Conservation (phyloP, 75 land plant species). For the Isoetes taiwanensis region DNA sequence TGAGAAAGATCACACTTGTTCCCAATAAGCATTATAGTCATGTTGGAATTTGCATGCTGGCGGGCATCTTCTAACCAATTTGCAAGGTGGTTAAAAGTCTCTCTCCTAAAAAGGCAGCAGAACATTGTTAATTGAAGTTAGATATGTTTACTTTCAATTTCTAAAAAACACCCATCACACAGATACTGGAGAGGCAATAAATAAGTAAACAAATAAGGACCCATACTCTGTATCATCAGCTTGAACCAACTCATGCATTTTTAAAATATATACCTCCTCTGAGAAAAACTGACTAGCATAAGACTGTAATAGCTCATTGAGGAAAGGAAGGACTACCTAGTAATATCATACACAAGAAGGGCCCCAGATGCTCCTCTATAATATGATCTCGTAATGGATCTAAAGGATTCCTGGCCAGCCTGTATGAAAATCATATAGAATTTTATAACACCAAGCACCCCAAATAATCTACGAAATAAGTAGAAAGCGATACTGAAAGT, state of each 20-base stretch:
- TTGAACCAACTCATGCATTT: too few relatives aligned
- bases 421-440: constrained; percentile 12
- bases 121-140: neutral
- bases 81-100: constrained; percentile 88
- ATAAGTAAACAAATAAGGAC: too few relatives aligned
- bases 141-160: too few relatives aligned
- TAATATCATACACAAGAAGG: constrained; percentile 58
- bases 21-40: constrained; percentile 94
- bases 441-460: neutral
- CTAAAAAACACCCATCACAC: too few relatives aligned
- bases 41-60: constrained; percentile 91
- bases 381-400: constrained; percentile 67
- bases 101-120: constrained; percentile 39
- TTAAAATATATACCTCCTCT: neutral
- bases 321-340: constrained; percentile 29
- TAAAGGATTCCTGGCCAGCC: constrained; percentile 75
- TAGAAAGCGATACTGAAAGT: neutral
- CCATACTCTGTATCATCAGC: too few relatives aligned
- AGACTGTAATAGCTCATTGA: neutral
- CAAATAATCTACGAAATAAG: neutral
- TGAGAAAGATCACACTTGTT: constrained; percentile 86
- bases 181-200: too few relatives aligned
- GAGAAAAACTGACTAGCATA: neutral
- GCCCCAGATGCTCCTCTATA: constrained; percentile 76
- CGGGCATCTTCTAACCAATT: constrained; percentile 96